Evolutionary conservation across 768 basidiomycete species (phyloP), one percentile per base, ranked within the genome.

Genomic region (Suillus bovinus): DNA sequence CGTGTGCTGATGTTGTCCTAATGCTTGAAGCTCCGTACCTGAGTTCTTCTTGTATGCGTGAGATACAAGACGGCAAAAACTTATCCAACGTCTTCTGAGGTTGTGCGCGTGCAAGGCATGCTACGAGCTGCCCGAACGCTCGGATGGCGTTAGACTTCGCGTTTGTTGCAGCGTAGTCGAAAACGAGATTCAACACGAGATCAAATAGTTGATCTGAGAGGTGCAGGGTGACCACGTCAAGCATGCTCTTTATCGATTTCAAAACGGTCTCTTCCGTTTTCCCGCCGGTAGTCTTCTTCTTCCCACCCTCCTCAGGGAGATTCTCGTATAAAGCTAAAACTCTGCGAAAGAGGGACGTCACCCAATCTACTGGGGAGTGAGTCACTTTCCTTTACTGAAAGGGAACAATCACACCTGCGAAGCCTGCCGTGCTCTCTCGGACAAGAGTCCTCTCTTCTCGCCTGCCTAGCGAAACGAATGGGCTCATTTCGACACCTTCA

Each of bases 251-350:
- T 73, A 93, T 83, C 22, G 90, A 84, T 70, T 88, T 91, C 59
- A 93, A 81, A 29, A 92, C 87, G 42, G 75, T 80, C 67, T 94
- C 89, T 89, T 91, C 76, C 81, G 84, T 66, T 72, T 91, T 91
- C n/a, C 92, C 92, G 27, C 92, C 92, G 2, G 93, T 93, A 39
- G 83, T 89, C 64, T 91, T 91, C 76, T 83, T 86, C 77, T 86
- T 87, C 5, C 96, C 96, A 13, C 93, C 94, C 76, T 96, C 96
- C 72, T 99, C 96, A 0, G 96, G 96, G 5, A 99, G 79, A 71
- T 96, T 96, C 77, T 95, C 93, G 70, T 90, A 96, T 22, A 98
- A 77, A 1, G 91, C 85, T 58, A 94, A 80, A 58, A 94, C 85
- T 11, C 92, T 85, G 17, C 90, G 81, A 69, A 94, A 88, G 34